phyloP scores from a whole-genome alignment of 208 protist species.

The Leptomonas pyrrhocoris region DNA sequence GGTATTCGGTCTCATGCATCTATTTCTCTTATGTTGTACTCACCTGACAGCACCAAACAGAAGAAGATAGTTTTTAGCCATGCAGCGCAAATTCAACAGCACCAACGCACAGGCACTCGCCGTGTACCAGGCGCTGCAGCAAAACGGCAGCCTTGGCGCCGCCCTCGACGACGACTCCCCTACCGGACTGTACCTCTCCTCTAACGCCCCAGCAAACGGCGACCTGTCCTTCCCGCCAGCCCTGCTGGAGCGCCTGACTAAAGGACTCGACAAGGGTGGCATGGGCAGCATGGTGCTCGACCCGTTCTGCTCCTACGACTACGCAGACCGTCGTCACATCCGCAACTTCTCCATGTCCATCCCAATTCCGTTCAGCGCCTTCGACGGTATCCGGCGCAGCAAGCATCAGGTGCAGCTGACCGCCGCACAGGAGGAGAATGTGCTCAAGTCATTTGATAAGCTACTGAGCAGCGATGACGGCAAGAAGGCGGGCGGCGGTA shows the following conservation, averaged over 20 bases:
- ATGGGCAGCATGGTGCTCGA: slow-evolving; percentile 39
- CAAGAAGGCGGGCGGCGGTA: slow-evolving; percentile 19
- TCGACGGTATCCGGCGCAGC: slow-evolving; percentile 64
- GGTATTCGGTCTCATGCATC: background rate
- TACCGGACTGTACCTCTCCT: slow-evolving; percentile 30
- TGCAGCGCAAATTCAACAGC: slow-evolving; percentile 38
- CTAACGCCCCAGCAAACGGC: slow-evolving; percentile 15
- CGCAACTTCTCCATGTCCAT: slow-evolving; percentile 80
- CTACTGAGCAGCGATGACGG: slow-evolving; percentile 35
- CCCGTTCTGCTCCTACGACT: slow-evolving; percentile 40
- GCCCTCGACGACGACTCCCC: slow-evolving; percentile 33
- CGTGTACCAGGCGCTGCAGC: slow-evolving; percentile 35
- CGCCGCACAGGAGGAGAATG: slow-evolving; percentile 55
- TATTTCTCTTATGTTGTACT: background rate
- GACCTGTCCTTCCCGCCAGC: slow-evolving; percentile 30
- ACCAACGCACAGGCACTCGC: slow-evolving; percentile 36
- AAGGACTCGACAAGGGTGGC: slow-evolving; percentile 28
- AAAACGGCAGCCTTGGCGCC: slow-evolving; percentile 24
- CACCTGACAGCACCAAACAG: background rate
- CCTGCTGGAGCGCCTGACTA: slow-evolving; percentile 29
- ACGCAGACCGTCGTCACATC: slow-evolving; percentile 44
- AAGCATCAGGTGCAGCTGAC: slow-evolving; percentile 59
- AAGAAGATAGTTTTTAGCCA: background rate
- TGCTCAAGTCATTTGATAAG: slow-evolving; percentile 74
- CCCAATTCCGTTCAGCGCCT: slow-evolving; percentile 76